A percentile compares a stretch with the other conserved stretches of the same genome.
Conservation (phyloP, 495 filamentous ascomycete species). For the Aspergillus egyptiacus region DNA sequence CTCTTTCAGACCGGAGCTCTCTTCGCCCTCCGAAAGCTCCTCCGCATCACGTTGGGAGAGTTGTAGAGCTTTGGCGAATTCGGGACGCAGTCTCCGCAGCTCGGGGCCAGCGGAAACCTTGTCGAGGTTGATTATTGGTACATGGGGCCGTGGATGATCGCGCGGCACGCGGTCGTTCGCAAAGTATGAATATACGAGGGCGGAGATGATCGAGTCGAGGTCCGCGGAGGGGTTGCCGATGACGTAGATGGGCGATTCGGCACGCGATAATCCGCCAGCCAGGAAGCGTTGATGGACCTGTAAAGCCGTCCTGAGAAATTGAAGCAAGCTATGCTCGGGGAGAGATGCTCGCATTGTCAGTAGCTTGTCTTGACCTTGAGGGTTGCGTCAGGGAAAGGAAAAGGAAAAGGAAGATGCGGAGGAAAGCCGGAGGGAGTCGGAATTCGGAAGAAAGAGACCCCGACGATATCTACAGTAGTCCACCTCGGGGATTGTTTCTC, state of each 20-base stretch:
- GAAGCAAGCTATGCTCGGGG: slow-evolving; percentile 24
- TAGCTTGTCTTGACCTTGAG: neutral
- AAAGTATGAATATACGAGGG: slow-evolving; percentile 82
- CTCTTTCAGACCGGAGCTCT: slow-evolving; percentile 31
- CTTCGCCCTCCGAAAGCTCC: slow-evolving; percentile 24
- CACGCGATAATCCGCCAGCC: slow-evolving; percentile 19
- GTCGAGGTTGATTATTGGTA: slow-evolving; percentile 76
- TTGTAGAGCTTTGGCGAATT: slow-evolving; percentile 53
- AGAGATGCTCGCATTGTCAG: neutral
- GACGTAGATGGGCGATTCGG: slow-evolving; percentile 38
- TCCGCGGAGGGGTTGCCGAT: slow-evolving; percentile 55
- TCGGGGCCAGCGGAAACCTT: slow-evolving; percentile 53
- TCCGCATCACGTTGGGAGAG: slow-evolving; percentile 27
- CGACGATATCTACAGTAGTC: neutral
- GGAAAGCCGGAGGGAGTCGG: too few relatives aligned
- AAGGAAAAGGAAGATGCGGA: neutral
- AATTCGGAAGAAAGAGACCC: neutral
- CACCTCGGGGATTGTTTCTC: neutral
- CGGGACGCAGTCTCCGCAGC: slow-evolving; percentile 60
- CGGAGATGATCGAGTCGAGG: slow-evolving; percentile 84
- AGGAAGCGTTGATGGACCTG: slow-evolving; percentile 32
- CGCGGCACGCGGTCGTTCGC: slow-evolving; percentile 34
- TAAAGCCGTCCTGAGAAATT: slow-evolving; percentile 35
- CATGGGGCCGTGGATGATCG: slow-evolving; percentile 49
- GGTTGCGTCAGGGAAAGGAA: neutral